Evolutionary conservation across 768 basidiomycete species (phyloP).

Genomic region (Mycena maculata): DNA sequence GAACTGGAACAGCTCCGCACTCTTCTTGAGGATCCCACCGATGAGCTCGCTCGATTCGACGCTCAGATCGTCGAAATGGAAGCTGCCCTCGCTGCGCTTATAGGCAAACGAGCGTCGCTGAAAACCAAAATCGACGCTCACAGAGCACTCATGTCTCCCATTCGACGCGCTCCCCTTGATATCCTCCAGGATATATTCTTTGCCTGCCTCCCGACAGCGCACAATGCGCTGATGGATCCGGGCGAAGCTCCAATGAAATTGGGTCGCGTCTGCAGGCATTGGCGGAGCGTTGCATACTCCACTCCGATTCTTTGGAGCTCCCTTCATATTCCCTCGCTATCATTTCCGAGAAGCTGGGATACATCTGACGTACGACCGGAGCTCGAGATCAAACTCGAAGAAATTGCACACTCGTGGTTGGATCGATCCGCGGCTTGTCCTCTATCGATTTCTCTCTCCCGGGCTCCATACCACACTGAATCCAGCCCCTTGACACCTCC

Average conservation of each 20-base stretch:
- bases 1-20: background rate
- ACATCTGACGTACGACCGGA: background rate
- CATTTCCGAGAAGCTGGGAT: background rate
- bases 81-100: background rate
- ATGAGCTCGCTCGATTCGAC: background rate
- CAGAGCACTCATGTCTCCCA: slow-evolving; percentile 7
- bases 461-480: background rate
- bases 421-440: background rate
- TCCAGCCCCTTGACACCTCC: no score
- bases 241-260: slow-evolving; percentile 17
- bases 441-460: background rate
- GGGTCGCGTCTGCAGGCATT: slow-evolving; percentile 17
- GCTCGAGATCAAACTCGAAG: background rate
- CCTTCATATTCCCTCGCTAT: slow-evolving; percentile 9
- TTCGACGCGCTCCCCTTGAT: slow-evolving; percentile 16
- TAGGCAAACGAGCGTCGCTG: background rate
- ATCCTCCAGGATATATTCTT: slow-evolving; percentile 19
- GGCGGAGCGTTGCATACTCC: slow-evolving; percentile 11
- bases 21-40: background rate
- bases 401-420: background rate
- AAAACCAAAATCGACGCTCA: slow-evolving; percentile 5
- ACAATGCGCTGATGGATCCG: slow-evolving; percentile 16
- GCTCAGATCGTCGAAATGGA: slow-evolving; percentile 5
- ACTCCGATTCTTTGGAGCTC: slow-evolving; percentile 19
- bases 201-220: slow-evolving; percentile 11